phyloP scores from a whole-genome alignment of 2,329 filamentous ascomycete genomes.

The Claviceps quebecensis region DNA sequence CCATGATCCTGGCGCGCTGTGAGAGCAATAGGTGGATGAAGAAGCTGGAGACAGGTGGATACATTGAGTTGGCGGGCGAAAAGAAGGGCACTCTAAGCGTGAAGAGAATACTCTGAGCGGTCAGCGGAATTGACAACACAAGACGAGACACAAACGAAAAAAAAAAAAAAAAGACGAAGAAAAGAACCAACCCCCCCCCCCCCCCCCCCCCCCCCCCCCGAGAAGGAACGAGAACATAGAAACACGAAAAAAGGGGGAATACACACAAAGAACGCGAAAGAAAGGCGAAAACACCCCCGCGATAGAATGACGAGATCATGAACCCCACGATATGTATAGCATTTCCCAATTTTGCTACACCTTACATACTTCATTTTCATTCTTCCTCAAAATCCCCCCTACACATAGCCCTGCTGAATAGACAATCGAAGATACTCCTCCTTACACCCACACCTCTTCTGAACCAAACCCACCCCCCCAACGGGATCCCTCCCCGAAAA shows the following conservation, averaged over 20 bases:
- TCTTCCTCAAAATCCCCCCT: not conserved
- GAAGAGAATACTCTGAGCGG: conserved; percentile 29
- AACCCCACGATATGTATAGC: not conserved
- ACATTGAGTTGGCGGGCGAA: conserved; percentile 34
- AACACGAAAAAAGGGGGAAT: not conserved
- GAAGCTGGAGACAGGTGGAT: conserved; percentile 45
- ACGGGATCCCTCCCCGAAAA: not conserved
- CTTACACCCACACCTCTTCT: not conserved
- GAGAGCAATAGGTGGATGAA: conserved; percentile 69
- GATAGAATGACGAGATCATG: not conserved
- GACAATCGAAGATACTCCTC: not conserved
- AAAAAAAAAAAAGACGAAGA: not conserved
- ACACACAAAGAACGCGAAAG: not conserved
- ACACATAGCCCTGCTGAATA: not conserved
- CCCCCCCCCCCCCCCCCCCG: too few relatives aligned
- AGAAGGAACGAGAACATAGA: not conserved
- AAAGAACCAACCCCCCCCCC: too few relatives aligned
- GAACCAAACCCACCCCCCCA: not conserved
- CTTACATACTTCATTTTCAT: too few relatives aligned
- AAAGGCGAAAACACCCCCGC: not conserved
- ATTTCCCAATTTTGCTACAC: not conserved
- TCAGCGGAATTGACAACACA: not conserved
- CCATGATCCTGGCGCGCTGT: conserved; percentile 58
- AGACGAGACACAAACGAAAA: not conserved
- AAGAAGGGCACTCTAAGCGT: conserved; percentile 37